Conservation (phyloP, 768 basidiomycete species). For the Lyophyllum decastes region DNA sequence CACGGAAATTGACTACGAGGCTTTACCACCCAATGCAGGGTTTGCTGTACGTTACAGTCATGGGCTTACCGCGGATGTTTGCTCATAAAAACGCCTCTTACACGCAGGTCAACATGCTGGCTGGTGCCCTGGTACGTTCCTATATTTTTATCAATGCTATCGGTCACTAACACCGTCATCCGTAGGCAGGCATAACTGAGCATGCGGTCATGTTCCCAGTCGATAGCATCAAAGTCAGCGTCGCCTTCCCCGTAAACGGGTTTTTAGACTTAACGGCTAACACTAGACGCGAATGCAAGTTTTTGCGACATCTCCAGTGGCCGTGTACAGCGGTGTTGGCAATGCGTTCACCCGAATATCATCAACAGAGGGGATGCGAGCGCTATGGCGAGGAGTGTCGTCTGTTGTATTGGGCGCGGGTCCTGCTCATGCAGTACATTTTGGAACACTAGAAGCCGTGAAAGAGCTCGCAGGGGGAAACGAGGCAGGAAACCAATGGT, state of each 20-base stretch:
- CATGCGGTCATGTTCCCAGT: conserved; percentile 99
- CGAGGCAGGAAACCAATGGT: conserved; percentile 74
- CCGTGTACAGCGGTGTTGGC: conserved; percentile 86
- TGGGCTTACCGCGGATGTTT: background rate
- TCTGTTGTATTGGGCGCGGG: conserved; percentile 96
- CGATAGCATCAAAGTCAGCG: conserved; percentile 93
- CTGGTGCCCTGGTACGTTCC: conserved; percentile 85
- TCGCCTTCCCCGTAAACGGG: background rate
- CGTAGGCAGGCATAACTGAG: conserved; percentile 95
- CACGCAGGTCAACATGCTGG: conserved; percentile 89
- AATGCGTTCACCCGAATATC: conserved; percentile 92
- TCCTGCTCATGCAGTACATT: conserved; percentile 97
- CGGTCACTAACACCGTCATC: conserved; percentile 1
- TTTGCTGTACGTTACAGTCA: conserved; percentile 57
- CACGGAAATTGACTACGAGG: conserved; percentile 51
- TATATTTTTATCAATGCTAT: background rate
- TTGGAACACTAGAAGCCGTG: conserved; percentile 92
- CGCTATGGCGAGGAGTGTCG: conserved; percentile 94
- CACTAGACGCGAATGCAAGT: conserved; percentile 98
- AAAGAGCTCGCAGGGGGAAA: conserved; percentile 94
- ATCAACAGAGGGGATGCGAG: conserved; percentile 88
- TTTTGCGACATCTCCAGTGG: conserved; percentile 81
- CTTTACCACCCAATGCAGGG: conserved; percentile 71
- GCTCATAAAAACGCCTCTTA: conserved; percentile 15
- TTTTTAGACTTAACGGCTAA: background rate